These are phyloP conservation scores for Suillus placidus DNA, from an alignment of 768 basidiomycete genomes.

Conservation along the genomic window DNA sequence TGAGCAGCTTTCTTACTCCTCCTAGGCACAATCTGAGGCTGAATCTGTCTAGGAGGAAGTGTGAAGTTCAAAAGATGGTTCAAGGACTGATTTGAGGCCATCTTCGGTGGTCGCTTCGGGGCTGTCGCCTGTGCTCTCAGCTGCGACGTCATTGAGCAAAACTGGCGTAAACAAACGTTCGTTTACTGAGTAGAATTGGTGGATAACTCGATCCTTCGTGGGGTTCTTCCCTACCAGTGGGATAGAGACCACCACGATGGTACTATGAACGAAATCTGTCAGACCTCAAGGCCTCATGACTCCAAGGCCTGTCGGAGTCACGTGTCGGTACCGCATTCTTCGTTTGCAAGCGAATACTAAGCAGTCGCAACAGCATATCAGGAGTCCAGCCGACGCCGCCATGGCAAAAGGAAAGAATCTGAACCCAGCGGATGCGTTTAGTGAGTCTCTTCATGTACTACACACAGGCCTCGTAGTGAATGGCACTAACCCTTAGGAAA, in stretches of 20 bases:
- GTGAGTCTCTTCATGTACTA: conserved; percentile 50
- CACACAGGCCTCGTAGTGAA: conserved; percentile 1
- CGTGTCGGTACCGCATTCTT: conserved; percentile 21
- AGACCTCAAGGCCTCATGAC: conserved; percentile 19
- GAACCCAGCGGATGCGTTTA: conserved; percentile 94
- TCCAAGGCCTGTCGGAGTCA: conserved; percentile 23
- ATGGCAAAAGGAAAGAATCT: conserved; percentile 87
- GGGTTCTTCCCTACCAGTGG: conserved; percentile 54
- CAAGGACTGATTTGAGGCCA: conserved; percentile 62
- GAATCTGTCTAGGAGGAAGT: conserved; percentile 81
- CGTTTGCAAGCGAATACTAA: background rate
- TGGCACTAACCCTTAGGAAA: conserved; percentile 61
- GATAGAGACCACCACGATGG: conserved; percentile 35
- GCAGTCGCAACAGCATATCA: background rate
- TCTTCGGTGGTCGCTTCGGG: conserved; percentile 67
- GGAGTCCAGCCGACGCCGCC: background rate
- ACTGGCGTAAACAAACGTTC: conserved; percentile 19
- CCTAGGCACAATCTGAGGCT: conserved; percentile 62
- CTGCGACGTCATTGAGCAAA: conserved; percentile 25
- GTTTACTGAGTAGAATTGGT: background rate
- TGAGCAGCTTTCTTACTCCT: conserved; percentile 73
- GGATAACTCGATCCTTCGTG: conserved; percentile 20
- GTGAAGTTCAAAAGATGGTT: conserved; percentile 95
- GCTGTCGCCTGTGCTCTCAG: conserved; percentile 37
- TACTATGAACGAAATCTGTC: background rate